Conservation (phyloP, 75 land plant species). For the Cryptomeria japonica region DNA sequence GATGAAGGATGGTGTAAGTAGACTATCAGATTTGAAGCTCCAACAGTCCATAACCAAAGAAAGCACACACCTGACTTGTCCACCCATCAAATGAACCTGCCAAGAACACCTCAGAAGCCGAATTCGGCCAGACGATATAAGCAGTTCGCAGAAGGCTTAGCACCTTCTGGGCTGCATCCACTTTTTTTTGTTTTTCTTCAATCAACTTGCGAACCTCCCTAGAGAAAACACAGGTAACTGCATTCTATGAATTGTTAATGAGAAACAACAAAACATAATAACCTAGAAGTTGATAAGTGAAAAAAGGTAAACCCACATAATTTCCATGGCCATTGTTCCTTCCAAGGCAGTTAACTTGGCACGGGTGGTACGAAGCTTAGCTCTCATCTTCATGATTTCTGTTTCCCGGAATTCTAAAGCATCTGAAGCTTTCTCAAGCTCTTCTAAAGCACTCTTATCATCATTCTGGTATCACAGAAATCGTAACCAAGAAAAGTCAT, state of each 20-base stretch:
- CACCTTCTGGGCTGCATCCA: conserved; percentile 53
- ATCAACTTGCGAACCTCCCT: conserved; percentile 63
- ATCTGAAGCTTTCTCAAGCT: conserved; percentile 64
- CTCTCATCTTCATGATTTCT: conserved; percentile 60
- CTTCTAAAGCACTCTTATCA: conserved; percentile 21
- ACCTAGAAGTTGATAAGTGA: background rate
- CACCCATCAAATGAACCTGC: conserved; percentile 93
- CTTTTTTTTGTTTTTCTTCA: conserved; percentile 57
- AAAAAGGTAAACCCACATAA: conserved; percentile 41
- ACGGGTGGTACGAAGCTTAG: conserved; percentile 51
- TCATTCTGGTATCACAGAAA: conserved; percentile 16
- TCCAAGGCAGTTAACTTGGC: conserved; percentile 65
- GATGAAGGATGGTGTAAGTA: background rate
- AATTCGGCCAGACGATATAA: conserved; percentile 79
- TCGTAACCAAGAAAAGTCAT: background rate
- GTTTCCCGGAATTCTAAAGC: conserved; percentile 72
- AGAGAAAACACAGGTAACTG: background rate
- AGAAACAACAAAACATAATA: background rate
- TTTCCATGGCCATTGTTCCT: conserved; percentile 65
- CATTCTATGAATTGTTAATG: background rate
- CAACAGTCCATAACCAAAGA: background rate
- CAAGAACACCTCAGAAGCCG: conserved; percentile 75
- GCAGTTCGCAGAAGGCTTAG: conserved; percentile 43
- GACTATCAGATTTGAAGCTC: conserved; percentile 5
- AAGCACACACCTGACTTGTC: conserved; percentile 58